A percentile compares a stretch with the other conserved stretches of the same genome.
These are phyloP conservation scores for Melanogaster broomeanus DNA, from an alignment of 768 basidiomycete genomes.

Conservation along the genomic window DNA sequence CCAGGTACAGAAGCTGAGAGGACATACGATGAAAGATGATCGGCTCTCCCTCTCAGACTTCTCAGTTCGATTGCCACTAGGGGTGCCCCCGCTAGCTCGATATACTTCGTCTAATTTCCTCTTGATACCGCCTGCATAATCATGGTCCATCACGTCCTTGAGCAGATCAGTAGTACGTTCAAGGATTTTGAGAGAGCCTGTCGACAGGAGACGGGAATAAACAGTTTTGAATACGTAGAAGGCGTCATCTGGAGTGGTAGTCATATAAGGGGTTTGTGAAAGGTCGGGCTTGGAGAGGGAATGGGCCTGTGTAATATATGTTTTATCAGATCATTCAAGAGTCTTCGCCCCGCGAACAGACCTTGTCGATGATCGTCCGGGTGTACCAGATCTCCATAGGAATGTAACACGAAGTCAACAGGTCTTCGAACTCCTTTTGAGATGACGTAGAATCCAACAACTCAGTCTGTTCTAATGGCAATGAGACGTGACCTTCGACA, in stretches of 20 bases:
- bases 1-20: not conserved
- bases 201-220: constrained; percentile 73
- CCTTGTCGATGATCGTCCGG: constrained; percentile 86
- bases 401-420: constrained; percentile 75
- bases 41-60: constrained; percentile 82
- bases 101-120: constrained; percentile 90
- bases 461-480: constrained; percentile 10
- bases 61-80: constrained; percentile 58
- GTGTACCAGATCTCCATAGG: constrained; percentile 94
- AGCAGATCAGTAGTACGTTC: constrained; percentile 62
- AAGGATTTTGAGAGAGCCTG: constrained; percentile 64
- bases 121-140: constrained; percentile 80
- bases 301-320: constrained; percentile 71
- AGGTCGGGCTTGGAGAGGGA: constrained; percentile 76
- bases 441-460: constrained; percentile 53
- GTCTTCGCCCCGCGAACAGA: constrained; percentile 27
- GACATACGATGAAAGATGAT: constrained; percentile 77
- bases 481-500: not conserved
- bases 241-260: constrained; percentile 88
- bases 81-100: constrained; percentile 46
- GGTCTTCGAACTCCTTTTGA: constrained; percentile 59
- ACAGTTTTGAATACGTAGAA: constrained; percentile 95
- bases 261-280: constrained; percentile 60
- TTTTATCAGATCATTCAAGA: not conserved
- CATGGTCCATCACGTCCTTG: constrained; percentile 75